Base-by-base conservation (phyloP, 2,329 filamentous ascomycete species). In the Magnaporthales sp. region DNA sequence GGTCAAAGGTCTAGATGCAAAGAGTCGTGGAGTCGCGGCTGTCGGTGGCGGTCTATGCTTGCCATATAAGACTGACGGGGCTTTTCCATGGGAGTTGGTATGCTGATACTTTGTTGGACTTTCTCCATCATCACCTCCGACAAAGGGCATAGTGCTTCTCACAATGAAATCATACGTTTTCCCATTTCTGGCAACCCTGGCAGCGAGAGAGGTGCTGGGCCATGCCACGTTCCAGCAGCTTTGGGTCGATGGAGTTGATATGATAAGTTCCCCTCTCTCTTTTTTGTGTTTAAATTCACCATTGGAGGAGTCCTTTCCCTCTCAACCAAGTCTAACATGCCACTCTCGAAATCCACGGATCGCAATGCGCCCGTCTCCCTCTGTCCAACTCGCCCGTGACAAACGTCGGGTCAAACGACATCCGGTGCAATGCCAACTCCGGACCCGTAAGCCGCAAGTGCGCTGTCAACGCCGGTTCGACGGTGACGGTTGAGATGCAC, bases 401-500 rank as follows among this genome's bases (percentile, higher is more conserved):
- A 5, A 75, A 78, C 68, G 78, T 81, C 22, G 72, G 72, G 15
- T 73, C 75, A 8, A 74, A 72, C 58, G 77, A 79, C 68, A 75
- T 82, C 19, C 73, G 77, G 51, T 83, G 80, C 70, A 82, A 82
- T 66, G 75, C 73, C 26, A 75, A 75, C 38, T 70, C 67, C 6
- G 73, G 73, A 22, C 74, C 77, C 4, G 67, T 75, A 0, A 74
- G 74, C 4, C 46, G 46, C 63, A 80, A 80, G 68, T 83, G 80
- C 69, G 69, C 74, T 19, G 80, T 81, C n/a, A 72, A 74, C 24
- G 80, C 80, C 8, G 81, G 82, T 3, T 74, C 75, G 8, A 80
- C 75, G 0, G 77, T 84, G 19, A 83, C 81, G 0, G 76, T 84
- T 3, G 83, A 84, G 72, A 85, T 85, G 80, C 83, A 85, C 74